Conservation (phyloP, 2,329 filamentous ascomycete genomes). For the Graphium sp. region DNA sequence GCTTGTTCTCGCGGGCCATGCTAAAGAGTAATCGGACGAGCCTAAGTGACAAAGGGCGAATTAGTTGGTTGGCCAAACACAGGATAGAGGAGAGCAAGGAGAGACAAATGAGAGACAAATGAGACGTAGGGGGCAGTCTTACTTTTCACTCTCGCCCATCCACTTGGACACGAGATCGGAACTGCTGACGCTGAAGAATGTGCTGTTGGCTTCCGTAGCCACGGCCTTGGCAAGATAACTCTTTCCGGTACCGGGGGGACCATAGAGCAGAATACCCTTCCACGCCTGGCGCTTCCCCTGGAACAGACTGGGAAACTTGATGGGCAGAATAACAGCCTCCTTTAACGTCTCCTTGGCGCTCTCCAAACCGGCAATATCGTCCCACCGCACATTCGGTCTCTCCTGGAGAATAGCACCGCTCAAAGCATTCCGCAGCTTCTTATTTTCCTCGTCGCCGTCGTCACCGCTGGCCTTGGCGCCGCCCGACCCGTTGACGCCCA, state of each 20-base stretch:
- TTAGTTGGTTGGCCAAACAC: neutral
- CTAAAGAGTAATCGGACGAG: slow-evolving; percentile 93
- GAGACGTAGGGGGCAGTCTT: slow-evolving; percentile 9
- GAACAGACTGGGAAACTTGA: slow-evolving; percentile 95
- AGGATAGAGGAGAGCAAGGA: neutral
- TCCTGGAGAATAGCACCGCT: slow-evolving; percentile 87
- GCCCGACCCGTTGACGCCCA: slow-evolving; percentile 52
- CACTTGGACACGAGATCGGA: slow-evolving; percentile 96
- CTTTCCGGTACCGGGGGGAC: slow-evolving; percentile 92
- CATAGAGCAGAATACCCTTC: slow-evolving; percentile 95
- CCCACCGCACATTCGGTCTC: slow-evolving; percentile 93
- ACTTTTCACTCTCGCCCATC: slow-evolving; percentile 99
- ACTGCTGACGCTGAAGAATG: slow-evolving; percentile 96
- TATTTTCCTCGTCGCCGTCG: slow-evolving; percentile 74
- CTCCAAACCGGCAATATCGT: slow-evolving; percentile 91
- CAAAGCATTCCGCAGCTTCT: slow-evolving; percentile 85
- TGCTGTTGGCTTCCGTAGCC: slow-evolving; percentile 95
- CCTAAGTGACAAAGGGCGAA: slow-evolving; percentile 23
- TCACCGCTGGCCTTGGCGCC: slow-evolving; percentile 46
- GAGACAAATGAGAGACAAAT: slow-evolving; percentile 5
- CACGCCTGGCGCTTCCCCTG: slow-evolving; percentile 92
- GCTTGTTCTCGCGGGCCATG: slow-evolving; percentile 96
- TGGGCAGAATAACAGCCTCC: slow-evolving; percentile 92
- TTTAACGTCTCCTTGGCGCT: slow-evolving; percentile 92
- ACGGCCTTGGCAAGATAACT: slow-evolving; percentile 95